A percentile compares a stretch with the other conserved stretches of the same genome.
These are phyloP conservation scores for Peziza echinospora DNA, from an alignment of 495 filamentous ascomycete species.

Conservation along the genomic window DNA sequence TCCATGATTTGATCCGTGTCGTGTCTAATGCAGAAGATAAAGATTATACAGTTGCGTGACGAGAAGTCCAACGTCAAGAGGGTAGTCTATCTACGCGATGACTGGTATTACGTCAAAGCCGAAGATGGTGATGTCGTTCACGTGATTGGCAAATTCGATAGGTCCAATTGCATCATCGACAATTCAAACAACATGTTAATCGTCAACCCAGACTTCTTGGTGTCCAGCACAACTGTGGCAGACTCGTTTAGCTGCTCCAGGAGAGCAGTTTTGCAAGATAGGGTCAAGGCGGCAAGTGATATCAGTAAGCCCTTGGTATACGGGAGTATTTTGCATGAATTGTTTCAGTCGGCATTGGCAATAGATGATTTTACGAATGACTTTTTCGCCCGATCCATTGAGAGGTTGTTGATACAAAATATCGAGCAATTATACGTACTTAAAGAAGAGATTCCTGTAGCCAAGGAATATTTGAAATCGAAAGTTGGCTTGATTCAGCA, in stretches of 20 bases:
- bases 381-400: constrained; percentile 41
- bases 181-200: constrained; percentile 69
- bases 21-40: not conserved
- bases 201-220: constrained; percentile 82
- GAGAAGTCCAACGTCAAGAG: constrained; percentile 43
- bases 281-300: constrained; percentile 68
- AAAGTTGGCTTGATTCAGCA: constrained; percentile 55
- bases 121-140: constrained; percentile 56
- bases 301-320: constrained; percentile 61
- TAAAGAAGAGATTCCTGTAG: constrained; percentile 46
- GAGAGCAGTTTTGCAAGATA: constrained; percentile 77
- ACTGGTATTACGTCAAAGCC: constrained; percentile 55
- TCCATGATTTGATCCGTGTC: not conserved
- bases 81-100: constrained; percentile 55
- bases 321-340: constrained; percentile 75
- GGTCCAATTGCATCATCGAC: constrained; percentile 44
- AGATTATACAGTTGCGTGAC: constrained; percentile 30
- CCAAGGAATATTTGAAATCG: constrained; percentile 50
- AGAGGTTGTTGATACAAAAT: constrained; percentile 42
- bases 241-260: constrained; percentile 80
- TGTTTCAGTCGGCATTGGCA: constrained; percentile 77
- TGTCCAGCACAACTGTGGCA: constrained; percentile 80
- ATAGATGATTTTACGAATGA: constrained; percentile 57
- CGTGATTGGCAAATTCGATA: constrained; percentile 57
- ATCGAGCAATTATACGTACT: constrained; percentile 74